Evolutionary conservation across 2,329 filamentous ascomycete genomes (phyloP), one percentile per base, ranked within the genome.

Genomic region (Leptodontidium sp.): DNA sequence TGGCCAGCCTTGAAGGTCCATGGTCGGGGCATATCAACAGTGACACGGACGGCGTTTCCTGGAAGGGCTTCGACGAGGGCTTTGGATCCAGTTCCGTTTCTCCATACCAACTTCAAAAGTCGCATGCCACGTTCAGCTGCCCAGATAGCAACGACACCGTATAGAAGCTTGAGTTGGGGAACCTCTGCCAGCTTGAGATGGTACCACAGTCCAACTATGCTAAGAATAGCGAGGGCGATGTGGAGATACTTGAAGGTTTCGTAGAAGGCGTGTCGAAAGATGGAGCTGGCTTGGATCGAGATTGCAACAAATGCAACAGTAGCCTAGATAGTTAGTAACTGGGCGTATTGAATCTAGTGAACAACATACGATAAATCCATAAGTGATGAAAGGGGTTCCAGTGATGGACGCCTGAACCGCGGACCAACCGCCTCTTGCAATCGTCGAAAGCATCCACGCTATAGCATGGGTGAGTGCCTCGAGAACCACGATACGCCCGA

Each of bases 191-290:
- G 79, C 70, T 88, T 74, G 29, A 90, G 79, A 74, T 91, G 92
- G 73, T 91, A 88, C 86, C 88, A 94, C 6, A 93, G 80, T 12
- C 87, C 90, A 50, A 86, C 84, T 66, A 93, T 80, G 8, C 87
- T 82, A 17, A 88, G 77, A 21, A 87, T 84, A 43, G 89, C 91
- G 29, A 88, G 84, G 4, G 84, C 75, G 68, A 93, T 92, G 80
- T 95, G 92, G 43, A 91, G 77, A 67, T 91, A 82, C 79, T 94
- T 88, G 84, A 94, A 94, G 1, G 85, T 87, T 80, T 94, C 92
- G 79, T 94, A 94, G 77, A 91, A 93, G 17, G 92, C 91, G 77
- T 94, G 92, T 67, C 92, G 87, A 35, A 93, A 80, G 63, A 90
- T 85, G 58, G 91, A 93, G 55, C 87, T 86, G 0, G 92, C 91